Conservation (phyloP, 2,329 filamentous ascomycete species). For the Fusarium sp. region DNA sequence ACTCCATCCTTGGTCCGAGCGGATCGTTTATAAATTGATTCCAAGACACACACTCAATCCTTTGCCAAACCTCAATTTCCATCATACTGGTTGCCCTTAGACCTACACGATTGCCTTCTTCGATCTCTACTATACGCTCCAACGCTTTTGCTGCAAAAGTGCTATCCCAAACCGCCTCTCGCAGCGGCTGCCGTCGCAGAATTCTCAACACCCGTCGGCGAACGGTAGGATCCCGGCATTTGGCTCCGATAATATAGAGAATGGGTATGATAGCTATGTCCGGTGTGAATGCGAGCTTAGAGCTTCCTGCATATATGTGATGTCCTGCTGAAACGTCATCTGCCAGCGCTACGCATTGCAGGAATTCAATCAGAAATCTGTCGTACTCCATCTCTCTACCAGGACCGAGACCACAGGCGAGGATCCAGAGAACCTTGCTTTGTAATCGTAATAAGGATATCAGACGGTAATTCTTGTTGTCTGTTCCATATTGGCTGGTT, state of each 20-base stretch:
- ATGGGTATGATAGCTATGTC: not conserved
- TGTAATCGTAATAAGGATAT: not conserved
- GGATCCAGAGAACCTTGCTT: not conserved
- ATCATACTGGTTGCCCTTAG: not conserved
- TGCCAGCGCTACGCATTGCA: not conserved
- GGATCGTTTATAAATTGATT: not conserved
- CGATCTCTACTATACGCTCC: not conserved
- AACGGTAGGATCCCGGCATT: not conserved
- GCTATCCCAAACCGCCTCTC: not conserved
- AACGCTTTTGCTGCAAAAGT: not conserved
- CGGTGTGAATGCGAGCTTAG: not conserved
- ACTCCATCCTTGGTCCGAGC: not conserved
- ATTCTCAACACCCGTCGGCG: not conserved
- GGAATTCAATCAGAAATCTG: not conserved
- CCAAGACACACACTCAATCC: not conserved
- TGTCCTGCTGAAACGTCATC: not conserved
- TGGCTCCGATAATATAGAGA: not conserved
- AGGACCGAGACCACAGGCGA: not conserved
- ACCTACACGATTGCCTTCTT: not conserved
- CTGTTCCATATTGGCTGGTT: not conserved
- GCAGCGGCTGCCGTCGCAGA: not conserved
- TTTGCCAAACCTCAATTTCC: not conserved
- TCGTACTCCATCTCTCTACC: not conserved
- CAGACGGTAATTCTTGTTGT: not conserved
- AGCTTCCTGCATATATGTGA: not conserved